Evolutionary conservation across 1,284 basidiomycete species (phyloP).

Genomic region (Pisolithus thermaeus): DNA sequence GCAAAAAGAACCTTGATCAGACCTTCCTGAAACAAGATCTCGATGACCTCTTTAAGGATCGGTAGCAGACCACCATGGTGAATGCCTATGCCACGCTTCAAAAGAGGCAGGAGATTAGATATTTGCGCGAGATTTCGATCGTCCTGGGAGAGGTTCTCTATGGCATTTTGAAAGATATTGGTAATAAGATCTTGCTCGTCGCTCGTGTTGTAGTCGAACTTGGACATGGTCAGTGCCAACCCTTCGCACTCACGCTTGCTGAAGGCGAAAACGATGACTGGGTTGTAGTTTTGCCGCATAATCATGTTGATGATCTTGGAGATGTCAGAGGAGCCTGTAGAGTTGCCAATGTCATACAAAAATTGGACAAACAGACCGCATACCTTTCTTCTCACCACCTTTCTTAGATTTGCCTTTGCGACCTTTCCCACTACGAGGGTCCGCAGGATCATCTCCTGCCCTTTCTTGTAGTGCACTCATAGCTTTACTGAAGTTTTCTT

Average conservation of each 20-base stretch:
- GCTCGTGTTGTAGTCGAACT: conserved; percentile 93
- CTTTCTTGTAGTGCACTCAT: conserved; percentile 89
- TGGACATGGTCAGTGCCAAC: conserved; percentile 87
- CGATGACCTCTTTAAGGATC: conserved; percentile 98
- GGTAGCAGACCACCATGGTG: conserved; percentile 98
- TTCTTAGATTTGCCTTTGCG: conserved; percentile 88
- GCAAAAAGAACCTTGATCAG: conserved; percentile 98
- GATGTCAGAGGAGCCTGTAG: conserved; percentile 83
- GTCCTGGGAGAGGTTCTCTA: conserved; percentile 82
- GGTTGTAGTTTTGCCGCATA: conserved; percentile 97
- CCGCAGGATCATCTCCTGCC: conserved; percentile 91
- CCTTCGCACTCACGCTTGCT: conserved; percentile 97
- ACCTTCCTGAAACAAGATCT: conserved; percentile 99
- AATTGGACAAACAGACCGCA: neutral
- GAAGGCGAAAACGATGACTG: conserved; percentile 98
- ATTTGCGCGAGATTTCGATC: conserved; percentile 95
- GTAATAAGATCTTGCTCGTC: conserved; percentile 89
- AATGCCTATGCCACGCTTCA: conserved; percentile 96
- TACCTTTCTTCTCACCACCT: conserved; percentile 88
- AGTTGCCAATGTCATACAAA: conserved; percentile 10
- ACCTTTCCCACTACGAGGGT: conserved; percentile 75
- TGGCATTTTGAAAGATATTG: conserved; percentile 93
- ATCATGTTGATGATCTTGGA: conserved; percentile 99
- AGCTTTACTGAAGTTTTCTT: conserved; percentile 97
- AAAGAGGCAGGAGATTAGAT: conserved; percentile 84